Percentiles rank a stretch among this genome's conserved stretches.
Evolutionary conservation across 768 basidiomycete species (phyloP).

Genomic region (Lentinula detonsa): DNA sequence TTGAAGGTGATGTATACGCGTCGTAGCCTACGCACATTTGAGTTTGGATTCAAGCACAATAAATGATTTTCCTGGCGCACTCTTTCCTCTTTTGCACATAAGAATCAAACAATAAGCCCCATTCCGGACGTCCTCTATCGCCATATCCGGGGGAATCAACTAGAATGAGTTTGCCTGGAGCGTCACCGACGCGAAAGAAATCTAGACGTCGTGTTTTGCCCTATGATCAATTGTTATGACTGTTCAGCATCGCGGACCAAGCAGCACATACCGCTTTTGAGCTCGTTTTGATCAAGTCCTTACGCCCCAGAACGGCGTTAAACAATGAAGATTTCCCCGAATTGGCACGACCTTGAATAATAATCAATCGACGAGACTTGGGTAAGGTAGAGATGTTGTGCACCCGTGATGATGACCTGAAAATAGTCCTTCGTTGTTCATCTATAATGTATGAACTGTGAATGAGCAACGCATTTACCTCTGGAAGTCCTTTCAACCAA

Average conservation of each 20-base stretch:
- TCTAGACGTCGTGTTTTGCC: conserved; percentile 70
- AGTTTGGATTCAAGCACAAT: neutral
- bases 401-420: neutral
- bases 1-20: conserved; percentile 70
- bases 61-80: conserved; percentile 32
- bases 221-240: conserved; percentile 25
- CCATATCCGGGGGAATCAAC: conserved; percentile 86
- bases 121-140: conserved; percentile 63
- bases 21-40: conserved; percentile 41
- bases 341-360: conserved; percentile 61
- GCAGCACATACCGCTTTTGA: conserved; percentile 56
- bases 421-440: neutral
- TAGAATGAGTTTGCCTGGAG: conserved; percentile 33
- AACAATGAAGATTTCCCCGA: conserved; percentile 72
- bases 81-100: conserved; percentile 56
- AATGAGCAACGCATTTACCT: neutral
- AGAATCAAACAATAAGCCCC: conserved; percentile 64
- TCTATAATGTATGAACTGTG: neutral
- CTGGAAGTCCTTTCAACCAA: neutral
- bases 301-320: conserved; percentile 60
- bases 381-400: no score
- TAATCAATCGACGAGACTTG: neutral
- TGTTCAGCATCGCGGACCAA: neutral
- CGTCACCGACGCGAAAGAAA: conserved; percentile 62
- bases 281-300: conserved; percentile 52